Evolutionary conservation across 192 early-diverging fungal species (phyloP), one percentile per base, ranked within the genome.

Genomic region (Coemansia sp.): DNA sequence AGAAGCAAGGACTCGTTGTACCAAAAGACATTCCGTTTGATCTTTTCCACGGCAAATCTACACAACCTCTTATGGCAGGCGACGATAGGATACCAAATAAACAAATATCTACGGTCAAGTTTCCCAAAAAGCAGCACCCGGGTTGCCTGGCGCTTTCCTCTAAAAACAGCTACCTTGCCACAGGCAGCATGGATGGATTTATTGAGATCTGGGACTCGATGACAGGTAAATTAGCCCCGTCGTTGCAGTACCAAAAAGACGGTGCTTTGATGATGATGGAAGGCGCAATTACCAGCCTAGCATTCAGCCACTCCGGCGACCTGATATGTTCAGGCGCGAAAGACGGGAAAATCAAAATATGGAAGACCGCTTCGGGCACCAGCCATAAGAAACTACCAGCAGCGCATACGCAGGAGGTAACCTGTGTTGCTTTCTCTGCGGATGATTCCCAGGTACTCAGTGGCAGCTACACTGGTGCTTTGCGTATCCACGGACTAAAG

Each of bases 171-270:
- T 87, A 79, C 30, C 60, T 98, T 14, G 92, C 79, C 5, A 95
- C 93, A 17, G 96, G 96, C 22, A 88, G 85, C 40, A 71, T 81
- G 29, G 96, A 97, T 77, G 96, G 96, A 2, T 92, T 96, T 64
- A 90, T 98, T 57, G 96, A 98, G 71, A 63, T 98, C 11, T 98
- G 92, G 92, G 93, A 94, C 53, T 87, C 84, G 48, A 75, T 89
- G 47, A 95, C 94, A 1, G 93, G 92, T 1, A 98, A 95, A 59
- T 75, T 94, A 17, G 72, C 92, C 25, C 86, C 77, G 43, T 94
- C 95, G 73, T 71, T 98, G 19, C 80, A 84, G 47, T 98, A 95
- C 65, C 95, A 98, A 64, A 83, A 85, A 0, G 88, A 95, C 46
- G 91, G 60, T 26, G 42, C 64, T 0, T 53, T 87, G 36, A 99